Base-by-base conservation (phyloP, 305 asterid genomes). In the Salvia sclarea region DNA sequence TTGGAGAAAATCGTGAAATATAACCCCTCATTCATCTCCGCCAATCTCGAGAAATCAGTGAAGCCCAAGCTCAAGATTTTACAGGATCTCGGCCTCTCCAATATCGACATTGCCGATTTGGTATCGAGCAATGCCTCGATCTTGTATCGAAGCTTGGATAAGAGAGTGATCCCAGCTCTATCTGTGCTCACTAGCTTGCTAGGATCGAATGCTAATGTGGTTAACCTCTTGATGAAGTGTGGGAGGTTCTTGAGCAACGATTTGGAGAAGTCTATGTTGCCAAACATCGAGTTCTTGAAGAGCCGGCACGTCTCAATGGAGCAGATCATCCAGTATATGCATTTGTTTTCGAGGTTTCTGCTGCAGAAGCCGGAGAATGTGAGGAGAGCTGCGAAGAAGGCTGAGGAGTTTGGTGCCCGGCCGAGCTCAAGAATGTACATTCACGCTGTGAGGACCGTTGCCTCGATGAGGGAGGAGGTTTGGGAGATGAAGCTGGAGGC, bases 61-160 rank as follows among this genome's bases (percentile, higher is more conserved):
- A 70, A 76, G 70, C 86, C 83, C 40, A 84, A 79, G 72, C 31
- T 81, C 24, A 47, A 74, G 69, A 47, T 55, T 66, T 70, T 81
- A 18, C 78, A 75, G 30, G 78, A 78, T 16, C 16, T 74, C 6
- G 84, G 81, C 43, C n/a, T 83, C 63, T 62, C 79, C 16, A 11
- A 41, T 8, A 0, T 35, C 3, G 80, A 68, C n/a, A 71, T 80
- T 64, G 75, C 77, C 20, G 59, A 65, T 6, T 55, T 83, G 3
- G 35, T 79, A 8, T 12, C 86, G 13, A 38, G 13, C 0, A 71
- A 75, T 48, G 70, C 84, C 1, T 28, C 57, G 33, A 25, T 69
- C 64, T 41, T 83, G 30, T n/a, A 1, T 10, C 60, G 64, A 0
- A 79, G 79, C 16, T 24, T 64, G 5, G 24, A 52, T 17, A 79